Evolutionary conservation across 164 flowering plant species (phyloP).

Genomic region (Magnolia changhungtana): DNA sequence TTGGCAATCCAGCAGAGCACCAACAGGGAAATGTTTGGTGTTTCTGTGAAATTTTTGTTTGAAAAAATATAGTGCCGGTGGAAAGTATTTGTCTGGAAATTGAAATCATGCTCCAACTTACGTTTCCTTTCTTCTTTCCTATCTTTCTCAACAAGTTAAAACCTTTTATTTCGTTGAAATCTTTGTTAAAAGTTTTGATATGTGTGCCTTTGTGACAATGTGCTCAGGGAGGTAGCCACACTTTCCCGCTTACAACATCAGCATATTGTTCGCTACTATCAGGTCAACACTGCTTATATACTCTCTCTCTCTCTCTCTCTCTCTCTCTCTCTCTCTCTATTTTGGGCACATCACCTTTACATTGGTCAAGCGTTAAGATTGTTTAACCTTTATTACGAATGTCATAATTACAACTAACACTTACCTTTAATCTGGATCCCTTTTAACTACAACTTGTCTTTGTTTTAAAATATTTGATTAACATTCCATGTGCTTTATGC

Average conservation of each 20-base stretch:
- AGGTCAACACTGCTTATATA: slow-evolving; percentile 39
- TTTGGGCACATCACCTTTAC: neutral
- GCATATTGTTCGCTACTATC: slow-evolving; percentile 98
- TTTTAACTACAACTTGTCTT: neutral
- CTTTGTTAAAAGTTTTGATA: slow-evolving; percentile 3
- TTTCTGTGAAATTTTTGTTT: no score
- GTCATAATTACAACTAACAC: neutral
- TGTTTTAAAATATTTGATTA: neutral
- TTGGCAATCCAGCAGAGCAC: no score
- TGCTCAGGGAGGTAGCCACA: slow-evolving; percentile 93
- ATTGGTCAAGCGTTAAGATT: neutral
- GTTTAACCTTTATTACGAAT: neutral
- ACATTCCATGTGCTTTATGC: no score
- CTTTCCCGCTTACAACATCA: slow-evolving; percentile 98
- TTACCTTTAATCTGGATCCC: neutral
- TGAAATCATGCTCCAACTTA: neutral
- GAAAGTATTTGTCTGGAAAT: neutral
- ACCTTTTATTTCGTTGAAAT: neutral
- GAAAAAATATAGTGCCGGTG: neutral
- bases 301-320: neutral
- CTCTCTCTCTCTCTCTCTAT: slow-evolving; percentile 2
- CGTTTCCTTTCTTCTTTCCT: neutral
- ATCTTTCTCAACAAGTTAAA: neutral
- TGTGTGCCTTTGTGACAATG: slow-evolving; percentile 21
- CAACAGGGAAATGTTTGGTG: no score